phyloP scores from a whole-genome alignment of 2,329 filamentous ascomycete species.

The Aspergillus sp. region DNA sequence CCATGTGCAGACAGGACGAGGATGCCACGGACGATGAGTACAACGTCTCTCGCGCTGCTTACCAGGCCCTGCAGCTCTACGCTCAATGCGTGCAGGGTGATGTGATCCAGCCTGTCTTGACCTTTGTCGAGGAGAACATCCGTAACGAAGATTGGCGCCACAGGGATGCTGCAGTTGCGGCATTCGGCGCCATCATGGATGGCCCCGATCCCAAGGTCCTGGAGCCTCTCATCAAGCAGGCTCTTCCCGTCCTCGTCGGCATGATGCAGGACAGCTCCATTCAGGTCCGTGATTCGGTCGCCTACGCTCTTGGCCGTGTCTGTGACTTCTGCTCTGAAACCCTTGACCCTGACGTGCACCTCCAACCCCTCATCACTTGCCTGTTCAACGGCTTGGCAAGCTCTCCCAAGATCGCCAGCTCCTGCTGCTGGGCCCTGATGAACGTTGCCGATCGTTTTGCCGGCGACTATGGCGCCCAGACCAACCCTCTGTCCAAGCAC shows the following conservation, averaged over 20 bases:
- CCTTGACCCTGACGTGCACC: slow-evolving; percentile 80
- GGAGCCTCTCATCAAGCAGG: slow-evolving; percentile 93
- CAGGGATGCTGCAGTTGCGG: slow-evolving; percentile 92
- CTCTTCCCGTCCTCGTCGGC: slow-evolving; percentile 82
- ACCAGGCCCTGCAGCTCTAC: slow-evolving; percentile 95
- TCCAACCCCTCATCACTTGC: slow-evolving; percentile 81
- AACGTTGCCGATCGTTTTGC: slow-evolving; percentile 96
- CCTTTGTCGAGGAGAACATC: slow-evolving; percentile 89
- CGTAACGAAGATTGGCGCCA: slow-evolving; percentile 91
- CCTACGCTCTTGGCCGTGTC: slow-evolving; percentile 92
- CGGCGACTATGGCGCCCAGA: slow-evolving; percentile 74
- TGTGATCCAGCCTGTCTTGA: slow-evolving; percentile 82
- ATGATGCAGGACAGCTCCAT: slow-evolving; percentile 90
- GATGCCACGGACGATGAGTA: slow-evolving; percentile 97
- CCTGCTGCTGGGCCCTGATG: slow-evolving; percentile 99
- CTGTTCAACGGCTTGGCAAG: slow-evolving; percentile 88
- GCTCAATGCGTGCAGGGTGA: slow-evolving; percentile 84
- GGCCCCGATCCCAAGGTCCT: slow-evolving; percentile 90
- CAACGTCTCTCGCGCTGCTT: slow-evolving; percentile 90
- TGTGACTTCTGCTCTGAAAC: slow-evolving; percentile 90
- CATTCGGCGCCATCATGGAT: slow-evolving; percentile 98
- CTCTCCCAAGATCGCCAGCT: slow-evolving; percentile 94
- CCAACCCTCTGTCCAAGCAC: slow-evolving; percentile 83
- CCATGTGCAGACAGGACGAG: slow-evolving; percentile 96
- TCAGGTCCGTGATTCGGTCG: slow-evolving; percentile 92